Evolutionary conservation across 192 early-diverging fungal species (phyloP).

Genomic region (Pilaira anomala): DNA sequence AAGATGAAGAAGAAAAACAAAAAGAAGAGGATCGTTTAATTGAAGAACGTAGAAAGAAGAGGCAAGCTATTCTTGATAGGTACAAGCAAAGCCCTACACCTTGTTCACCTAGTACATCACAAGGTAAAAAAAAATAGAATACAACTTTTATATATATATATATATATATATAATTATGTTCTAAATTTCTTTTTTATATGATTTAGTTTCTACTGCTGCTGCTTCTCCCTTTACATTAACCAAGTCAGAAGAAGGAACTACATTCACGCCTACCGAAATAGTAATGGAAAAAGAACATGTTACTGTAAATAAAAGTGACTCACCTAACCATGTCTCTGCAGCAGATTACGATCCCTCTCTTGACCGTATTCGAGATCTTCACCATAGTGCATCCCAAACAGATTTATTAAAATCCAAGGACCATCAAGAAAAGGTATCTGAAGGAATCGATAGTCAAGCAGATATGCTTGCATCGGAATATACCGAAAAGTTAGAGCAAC

Average conservation of each 20-base stretch:
- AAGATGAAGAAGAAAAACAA: constrained; percentile 50
- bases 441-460: constrained; percentile 21
- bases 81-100: constrained; percentile 40
- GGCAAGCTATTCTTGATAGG: constrained; percentile 72
- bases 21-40: constrained; percentile 77
- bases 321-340: constrained; percentile 46
- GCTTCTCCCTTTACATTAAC: constrained; percentile 33
- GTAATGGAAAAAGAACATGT: constrained; percentile 30
- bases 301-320: constrained; percentile 34
- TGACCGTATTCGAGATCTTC: constrained; percentile 69
- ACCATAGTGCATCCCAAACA: constrained; percentile 47
- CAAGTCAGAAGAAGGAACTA: constrained; percentile 30
- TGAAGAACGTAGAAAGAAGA: constrained; percentile 79
- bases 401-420: constrained; percentile 47
- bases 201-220: constrained; percentile 5
- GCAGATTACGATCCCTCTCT: constrained; percentile 81
- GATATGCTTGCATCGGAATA: constrained; percentile 71
- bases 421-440: constrained; percentile 43
- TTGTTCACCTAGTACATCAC: not conserved
- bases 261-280: constrained; percentile 19
- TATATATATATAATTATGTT: not conserved
- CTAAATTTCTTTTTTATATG: not conserved
- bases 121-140: not conserved
- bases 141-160: not conserved
- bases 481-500: constrained; percentile 40